Base-by-base conservation (phyloP, 1,284 basidiomycete genomes). In the Heterobasidion occidentale region DNA sequence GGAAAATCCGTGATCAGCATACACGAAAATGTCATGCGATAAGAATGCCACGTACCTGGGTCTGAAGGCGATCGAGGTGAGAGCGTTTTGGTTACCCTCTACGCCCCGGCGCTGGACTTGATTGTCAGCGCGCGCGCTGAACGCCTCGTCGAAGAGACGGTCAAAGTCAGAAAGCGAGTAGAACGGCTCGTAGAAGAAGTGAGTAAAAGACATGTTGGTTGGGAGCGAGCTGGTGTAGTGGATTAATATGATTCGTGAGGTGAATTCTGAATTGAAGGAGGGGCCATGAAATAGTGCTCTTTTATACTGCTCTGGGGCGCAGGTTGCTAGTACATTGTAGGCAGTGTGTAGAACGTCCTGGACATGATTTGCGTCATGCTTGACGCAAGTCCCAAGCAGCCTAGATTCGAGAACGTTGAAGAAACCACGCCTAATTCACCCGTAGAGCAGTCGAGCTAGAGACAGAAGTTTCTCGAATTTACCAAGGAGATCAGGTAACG, bases 141-240 rank as follows among this genome's bases (percentile, higher is more conserved):
- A 68, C 2, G 74, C 70, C 36, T 80, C 74, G 60, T 80, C 77
- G 53, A 81, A 71, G 63, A 80, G 67, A 59, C 74, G 75, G 42
- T 79, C 77, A 49, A 80, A 74, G 60, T 78, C 75, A 51, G 64
- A 61, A 53, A 69, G 61, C 38, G 61, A 62, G 62, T 73, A 74
- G 70, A 77, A 73, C 27, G 79, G 77, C 54, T 81, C 76, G 68
- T 77, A 76, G 66, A 72, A 74, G 60, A 53, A 53, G 51, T 44
- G 64, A 51, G 62, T 60, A 54, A 74, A 34, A 52, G 75, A 74
- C 63, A 72, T 73, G 33, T 49, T 27, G 27, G 27, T 49, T n/a
- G 3, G 45, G 19, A 19, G 19, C 19, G 45, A 46, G 45, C 19
- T 46, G 45, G 27, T 27, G 27, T 49, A 1, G 12, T 9, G 14